A percentile compares a stretch with the other conserved stretches of the same genome.
Evolutionary conservation across 768 basidiomycete genomes (phyloP).

Genomic region (Boletus sp.): DNA sequence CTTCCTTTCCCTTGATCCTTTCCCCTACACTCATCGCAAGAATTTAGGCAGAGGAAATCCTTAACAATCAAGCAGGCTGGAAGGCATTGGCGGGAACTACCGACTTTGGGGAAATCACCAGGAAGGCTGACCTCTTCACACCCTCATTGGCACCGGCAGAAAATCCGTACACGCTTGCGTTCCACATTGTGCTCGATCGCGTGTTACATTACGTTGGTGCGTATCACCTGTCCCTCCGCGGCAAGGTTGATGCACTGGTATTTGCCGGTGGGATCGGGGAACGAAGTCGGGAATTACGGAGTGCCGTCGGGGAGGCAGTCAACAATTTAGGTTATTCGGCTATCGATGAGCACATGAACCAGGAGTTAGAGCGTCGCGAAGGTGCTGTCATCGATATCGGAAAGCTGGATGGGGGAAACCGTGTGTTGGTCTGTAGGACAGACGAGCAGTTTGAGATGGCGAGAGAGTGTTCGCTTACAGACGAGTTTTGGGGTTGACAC

Average conservation of each 20-base stretch:
- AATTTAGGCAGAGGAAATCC: slow-evolving; percentile 62
- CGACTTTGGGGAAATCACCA: slow-evolving; percentile 71
- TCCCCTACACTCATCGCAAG: neutral
- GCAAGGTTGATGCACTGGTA: slow-evolving; percentile 71
- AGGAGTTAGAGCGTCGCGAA: slow-evolving; percentile 31
- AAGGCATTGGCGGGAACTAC: slow-evolving; percentile 76
- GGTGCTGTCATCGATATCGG: slow-evolving; percentile 50
- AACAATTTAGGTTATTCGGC: slow-evolving; percentile 58
- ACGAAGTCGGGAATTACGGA: slow-evolving; percentile 56
- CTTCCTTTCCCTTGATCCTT: neutral
- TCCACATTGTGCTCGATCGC: slow-evolving; percentile 75
- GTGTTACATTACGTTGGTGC: slow-evolving; percentile 69
- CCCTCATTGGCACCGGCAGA: slow-evolving; percentile 19
- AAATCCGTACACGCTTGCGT: slow-evolving; percentile 57
- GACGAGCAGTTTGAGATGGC: slow-evolving; percentile 61
- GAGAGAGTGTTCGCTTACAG: slow-evolving; percentile 32
- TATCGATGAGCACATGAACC: slow-evolving; percentile 49
- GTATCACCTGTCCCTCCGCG: slow-evolving; percentile 70
- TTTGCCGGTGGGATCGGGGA: slow-evolving; percentile 92
- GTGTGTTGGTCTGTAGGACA: slow-evolving; percentile 59
- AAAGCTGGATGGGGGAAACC: slow-evolving; percentile 24
- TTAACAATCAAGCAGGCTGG: slow-evolving; percentile 77
- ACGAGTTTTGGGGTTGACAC: slow-evolving; percentile 16
- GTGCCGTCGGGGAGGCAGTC: slow-evolving; percentile 51
- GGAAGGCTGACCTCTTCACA: slow-evolving; percentile 33